Percentiles rank a stretch among this genome's conserved stretches.
These are phyloP conservation scores for Aspergillus pseudotamarii DNA, from an alignment of 2,329 filamentous ascomycete species.

Conservation along the genomic window DNA sequence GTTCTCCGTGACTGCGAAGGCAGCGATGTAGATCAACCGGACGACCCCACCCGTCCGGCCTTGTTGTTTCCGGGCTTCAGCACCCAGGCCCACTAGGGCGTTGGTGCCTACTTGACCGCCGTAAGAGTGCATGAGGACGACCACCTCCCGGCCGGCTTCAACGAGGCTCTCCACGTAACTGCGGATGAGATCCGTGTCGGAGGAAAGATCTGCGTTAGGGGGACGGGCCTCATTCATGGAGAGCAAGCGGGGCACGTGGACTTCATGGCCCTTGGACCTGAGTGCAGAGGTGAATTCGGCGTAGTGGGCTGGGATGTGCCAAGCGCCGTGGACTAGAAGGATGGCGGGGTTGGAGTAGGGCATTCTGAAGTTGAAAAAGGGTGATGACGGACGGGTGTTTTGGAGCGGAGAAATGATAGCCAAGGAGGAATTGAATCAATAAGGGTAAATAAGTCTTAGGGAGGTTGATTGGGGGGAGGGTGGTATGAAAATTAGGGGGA, in stretches of 20 bases:
- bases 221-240: not conserved
- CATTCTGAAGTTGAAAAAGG: not conserved
- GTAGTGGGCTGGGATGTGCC: not conserved
- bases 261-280: not conserved
- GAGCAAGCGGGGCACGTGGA: not conserved
- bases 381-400: too few species aligned
- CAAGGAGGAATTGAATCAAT: too few species aligned
- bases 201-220: not conserved
- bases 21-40: not conserved
- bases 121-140: conserved; percentile 17
- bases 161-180: conserved; percentile 4
- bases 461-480: too few species aligned
- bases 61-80: not conserved
- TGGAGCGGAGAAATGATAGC: too few species aligned
- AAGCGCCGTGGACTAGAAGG: not conserved
- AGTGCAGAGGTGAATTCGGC: not conserved
- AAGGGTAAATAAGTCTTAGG: too few species aligned
- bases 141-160: conserved; percentile 4
- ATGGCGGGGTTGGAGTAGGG: not conserved
- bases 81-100: not conserved
- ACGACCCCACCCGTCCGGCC: not conserved
- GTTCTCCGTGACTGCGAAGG: conserved; percentile 6
- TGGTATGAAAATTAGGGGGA: too few species aligned
- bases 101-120: conserved; percentile 8
- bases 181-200: not conserved